Conservation (phyloP, 2,329 filamentous ascomycete species). For the Colletotrichum siamense region DNA sequence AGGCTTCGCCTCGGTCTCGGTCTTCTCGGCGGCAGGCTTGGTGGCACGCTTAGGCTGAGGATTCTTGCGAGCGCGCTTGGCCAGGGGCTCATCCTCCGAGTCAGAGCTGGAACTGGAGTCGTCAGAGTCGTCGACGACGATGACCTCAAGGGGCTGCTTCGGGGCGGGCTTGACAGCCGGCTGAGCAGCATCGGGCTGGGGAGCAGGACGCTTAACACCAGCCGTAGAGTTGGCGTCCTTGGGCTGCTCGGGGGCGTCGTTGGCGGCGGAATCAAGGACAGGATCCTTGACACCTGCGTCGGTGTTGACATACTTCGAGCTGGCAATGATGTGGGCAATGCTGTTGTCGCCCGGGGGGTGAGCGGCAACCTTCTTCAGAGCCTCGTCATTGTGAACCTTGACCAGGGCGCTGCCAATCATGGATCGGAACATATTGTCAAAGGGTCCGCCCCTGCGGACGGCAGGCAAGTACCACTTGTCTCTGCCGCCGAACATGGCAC, state of each 20-base stretch:
- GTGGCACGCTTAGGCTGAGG: not conserved
- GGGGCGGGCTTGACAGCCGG: not conserved
- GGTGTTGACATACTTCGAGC: not conserved
- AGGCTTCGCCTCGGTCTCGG: not conserved
- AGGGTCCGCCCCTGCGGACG: not conserved
- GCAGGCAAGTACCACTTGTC: not conserved
- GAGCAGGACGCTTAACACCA: not conserved
- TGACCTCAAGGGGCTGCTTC: not conserved
- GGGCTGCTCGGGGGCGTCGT: not conserved
- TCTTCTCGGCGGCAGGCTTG: not conserved
- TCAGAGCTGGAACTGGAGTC: not conserved
- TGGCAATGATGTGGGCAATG: not conserved
- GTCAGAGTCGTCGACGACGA: not conserved
- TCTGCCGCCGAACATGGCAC: not conserved
- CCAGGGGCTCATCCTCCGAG: not conserved
- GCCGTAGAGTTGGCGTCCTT: not conserved
- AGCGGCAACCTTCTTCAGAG: not conserved
- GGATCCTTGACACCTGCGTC: not conserved
- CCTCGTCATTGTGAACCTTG: not conserved
- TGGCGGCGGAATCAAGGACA: not conserved
- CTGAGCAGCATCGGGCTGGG: not conserved
- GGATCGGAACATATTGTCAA: not conserved
- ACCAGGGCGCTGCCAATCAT: not conserved
- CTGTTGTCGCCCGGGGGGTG: not conserved
- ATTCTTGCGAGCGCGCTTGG: not conserved